Evolutionary conservation across 2,329 filamentous ascomycete species (phyloP), one percentile per base, ranked within the genome.

Genomic region (Ramularia collo-cygni): DNA sequence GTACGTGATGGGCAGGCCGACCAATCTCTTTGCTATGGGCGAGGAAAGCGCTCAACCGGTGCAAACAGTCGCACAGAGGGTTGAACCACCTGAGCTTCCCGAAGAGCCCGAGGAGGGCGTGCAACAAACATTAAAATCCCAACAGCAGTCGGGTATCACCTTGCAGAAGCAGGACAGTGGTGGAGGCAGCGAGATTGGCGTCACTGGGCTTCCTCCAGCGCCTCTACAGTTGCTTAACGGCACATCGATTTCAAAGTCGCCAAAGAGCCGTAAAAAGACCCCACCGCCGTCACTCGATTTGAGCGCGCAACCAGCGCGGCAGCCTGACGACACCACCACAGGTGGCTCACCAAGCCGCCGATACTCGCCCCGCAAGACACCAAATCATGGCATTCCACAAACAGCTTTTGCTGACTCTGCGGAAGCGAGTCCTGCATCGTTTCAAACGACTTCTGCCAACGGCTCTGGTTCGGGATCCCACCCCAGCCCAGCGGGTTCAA

Each of bases 1-100:
- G 0, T 98, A 95, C 60, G 81, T 96, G 29, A 96, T 95, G 88
- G 90, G 92, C 17, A 79, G 87, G 32, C 60, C 61, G 8, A 61
- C 58, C 1, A 61, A 51, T 35, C 47, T 61, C 17, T 62, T 63
- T 30, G 50, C 58, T 8, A 54, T 62, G 46, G 60, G 60, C 35
- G 60, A 63, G 35, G 60, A 62, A 43, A 57, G 58, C 6, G 60
- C 55, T 35, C 56, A 58, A 28, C 59, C 55, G 4, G 51, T 96
- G 40, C 89, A 86, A 49, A 84, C 90, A 1, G 85, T 96, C 38
- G 90, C 90, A 9, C 87, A 83, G 4, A 79, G 90, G 26, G 88
- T 93, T 46, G 88, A 87, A 15, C 79, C 83, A 28, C 59, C 63
- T 6, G 68, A 70, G 27, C 59, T 65, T 14, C 57, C 57, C 16